These are phyloP conservation scores for Xylariaceae sp. DNA, from an alignment of 2,329 filamentous ascomycete genomes.

Conservation along the genomic window DNA sequence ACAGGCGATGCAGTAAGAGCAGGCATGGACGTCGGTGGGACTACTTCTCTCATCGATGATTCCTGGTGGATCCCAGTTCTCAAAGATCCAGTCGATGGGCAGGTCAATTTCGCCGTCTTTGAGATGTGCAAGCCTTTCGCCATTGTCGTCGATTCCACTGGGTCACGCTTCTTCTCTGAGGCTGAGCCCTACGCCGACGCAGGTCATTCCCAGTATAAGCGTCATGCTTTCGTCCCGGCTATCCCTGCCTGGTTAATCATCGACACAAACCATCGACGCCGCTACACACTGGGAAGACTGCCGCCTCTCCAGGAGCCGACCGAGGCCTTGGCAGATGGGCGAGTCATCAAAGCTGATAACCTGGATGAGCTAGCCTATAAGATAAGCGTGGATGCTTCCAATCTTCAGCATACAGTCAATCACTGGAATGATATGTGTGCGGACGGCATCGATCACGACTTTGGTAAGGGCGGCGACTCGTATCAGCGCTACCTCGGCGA, in stretches of 20 bases:
- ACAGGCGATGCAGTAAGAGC: slow-evolving; percentile 34
- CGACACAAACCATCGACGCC: slow-evolving; percentile 36
- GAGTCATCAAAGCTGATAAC: slow-evolving; percentile 28
- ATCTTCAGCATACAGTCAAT: slow-evolving; percentile 31
- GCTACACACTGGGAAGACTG: slow-evolving; percentile 26
- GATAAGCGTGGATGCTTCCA: slow-evolving; percentile 26
- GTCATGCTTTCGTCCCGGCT: slow-evolving; percentile 19
- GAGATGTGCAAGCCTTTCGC: slow-evolving; percentile 38
- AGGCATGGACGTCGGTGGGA: slow-evolving; percentile 35
- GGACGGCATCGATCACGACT: slow-evolving; percentile 38
- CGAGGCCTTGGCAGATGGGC: slow-evolving; percentile 20
- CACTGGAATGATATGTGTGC: slow-evolving; percentile 36
- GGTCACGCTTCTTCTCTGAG: slow-evolving; percentile 41
- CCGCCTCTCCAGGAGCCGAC: slow-evolving; percentile 12
- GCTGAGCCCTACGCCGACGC: slow-evolving; percentile 36
- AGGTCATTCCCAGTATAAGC: slow-evolving; percentile 13
- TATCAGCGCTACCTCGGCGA: slow-evolving; percentile 41
- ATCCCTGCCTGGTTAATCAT: slow-evolving; percentile 39
- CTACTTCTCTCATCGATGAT: slow-evolving; percentile 37
- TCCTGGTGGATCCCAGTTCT: slow-evolving; percentile 42
- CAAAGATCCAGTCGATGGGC: slow-evolving; percentile 28
- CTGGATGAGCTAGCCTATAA: slow-evolving; percentile 32
- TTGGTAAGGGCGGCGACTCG: slow-evolving; percentile 35
- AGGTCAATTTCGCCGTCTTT: slow-evolving; percentile 29
- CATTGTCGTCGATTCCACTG: slow-evolving; percentile 40